Evolutionary conservation across 805 yeast genomes (phyloP).

Genomic region (Debaryomyces prosopidis): DNA sequence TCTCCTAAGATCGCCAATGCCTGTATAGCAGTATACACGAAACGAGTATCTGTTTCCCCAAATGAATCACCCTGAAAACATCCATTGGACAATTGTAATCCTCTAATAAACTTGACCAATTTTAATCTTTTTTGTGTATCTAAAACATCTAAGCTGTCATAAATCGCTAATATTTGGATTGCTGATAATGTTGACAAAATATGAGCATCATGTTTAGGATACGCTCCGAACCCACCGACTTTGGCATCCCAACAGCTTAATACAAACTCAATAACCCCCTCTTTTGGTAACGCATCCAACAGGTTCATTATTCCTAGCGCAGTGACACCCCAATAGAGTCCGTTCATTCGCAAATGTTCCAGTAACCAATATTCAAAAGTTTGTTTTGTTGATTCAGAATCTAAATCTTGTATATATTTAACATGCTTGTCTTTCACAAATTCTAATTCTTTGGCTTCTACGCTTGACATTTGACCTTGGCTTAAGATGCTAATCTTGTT

Average conservation of each 20-base stretch:
- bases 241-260: conserved; percentile 57
- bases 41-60: conserved; percentile 92
- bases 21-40: conserved; percentile 80
- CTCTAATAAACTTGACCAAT: conserved; percentile 25
- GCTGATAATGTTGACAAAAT: conserved; percentile 83
- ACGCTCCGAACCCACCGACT: conserved; percentile 86
- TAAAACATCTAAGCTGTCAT: conserved; percentile 54
- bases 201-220: conserved; percentile 88
- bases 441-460: neutral
- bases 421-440: conserved; percentile 29
- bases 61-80: conserved; percentile 86
- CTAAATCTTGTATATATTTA: conserved; percentile 34
- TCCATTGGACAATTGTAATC: conserved; percentile 61
- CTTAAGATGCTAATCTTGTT: too few relatives aligned
- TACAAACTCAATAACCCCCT: conserved; percentile 69
- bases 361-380: conserved; percentile 82
- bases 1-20: conserved; percentile 68
- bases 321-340: conserved; percentile 92
- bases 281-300: conserved; percentile 52
- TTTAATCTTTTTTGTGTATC: conserved; percentile 25
- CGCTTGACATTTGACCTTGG: neutral
- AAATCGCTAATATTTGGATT: conserved; percentile 72
- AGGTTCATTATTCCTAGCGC: conserved; percentile 65
- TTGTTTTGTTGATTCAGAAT: conserved; percentile 35
- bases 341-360: conserved; percentile 88